A percentile compares a stretch with the other conserved stretches of the same genome.
Evolutionary conservation across 2,329 filamentous ascomycete genomes (phyloP).

Genomic region (Clonostachys rosea): DNA sequence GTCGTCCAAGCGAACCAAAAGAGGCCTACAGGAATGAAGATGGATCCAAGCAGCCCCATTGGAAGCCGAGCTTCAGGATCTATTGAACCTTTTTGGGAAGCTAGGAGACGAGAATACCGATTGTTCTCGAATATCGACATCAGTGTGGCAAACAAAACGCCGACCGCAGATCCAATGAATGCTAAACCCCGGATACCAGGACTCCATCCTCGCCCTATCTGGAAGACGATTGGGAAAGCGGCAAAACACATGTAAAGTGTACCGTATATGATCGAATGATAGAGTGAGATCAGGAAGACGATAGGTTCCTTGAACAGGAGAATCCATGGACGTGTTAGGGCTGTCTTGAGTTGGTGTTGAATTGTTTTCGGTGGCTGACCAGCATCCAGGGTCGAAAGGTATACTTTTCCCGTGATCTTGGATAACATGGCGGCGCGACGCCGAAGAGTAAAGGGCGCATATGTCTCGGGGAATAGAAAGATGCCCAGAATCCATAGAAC

Average conservation of each 20-base stretch:
- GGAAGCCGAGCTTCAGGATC: conserved; percentile 51
- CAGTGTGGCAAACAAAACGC: conserved; percentile 46
- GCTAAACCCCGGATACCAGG: conserved; percentile 46
- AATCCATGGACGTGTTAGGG: conserved; percentile 53
- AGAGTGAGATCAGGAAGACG: conserved; percentile 52
- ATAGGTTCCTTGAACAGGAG: conserved; percentile 59
- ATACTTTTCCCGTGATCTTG: conserved; percentile 41
- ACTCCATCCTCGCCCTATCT: conserved; percentile 43
- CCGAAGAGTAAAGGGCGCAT: conserved; percentile 43
- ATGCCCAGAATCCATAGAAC: conserved; percentile 41
- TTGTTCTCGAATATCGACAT: conserved; percentile 41
- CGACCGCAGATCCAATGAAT: conserved; percentile 56
- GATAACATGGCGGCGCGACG: conserved; percentile 38
- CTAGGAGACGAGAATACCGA: background rate
- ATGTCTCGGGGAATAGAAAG: conserved; percentile 46
- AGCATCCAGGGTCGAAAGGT: conserved; percentile 41
- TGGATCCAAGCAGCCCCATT: conserved; percentile 45
- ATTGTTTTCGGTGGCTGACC: conserved; percentile 15
- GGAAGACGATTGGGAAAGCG: conserved; percentile 51
- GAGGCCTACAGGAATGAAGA: conserved; percentile 46
- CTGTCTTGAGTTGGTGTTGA: conserved; percentile 37
- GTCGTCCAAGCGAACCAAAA: conserved; percentile 61
- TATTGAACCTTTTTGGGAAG: background rate
- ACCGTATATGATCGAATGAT: conserved; percentile 48
- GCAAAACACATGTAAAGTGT: conserved; percentile 43